phyloP scores from a whole-genome alignment of 192 early-diverging fungal genomes.

The Tieghemiomyces parasiticus region DNA sequence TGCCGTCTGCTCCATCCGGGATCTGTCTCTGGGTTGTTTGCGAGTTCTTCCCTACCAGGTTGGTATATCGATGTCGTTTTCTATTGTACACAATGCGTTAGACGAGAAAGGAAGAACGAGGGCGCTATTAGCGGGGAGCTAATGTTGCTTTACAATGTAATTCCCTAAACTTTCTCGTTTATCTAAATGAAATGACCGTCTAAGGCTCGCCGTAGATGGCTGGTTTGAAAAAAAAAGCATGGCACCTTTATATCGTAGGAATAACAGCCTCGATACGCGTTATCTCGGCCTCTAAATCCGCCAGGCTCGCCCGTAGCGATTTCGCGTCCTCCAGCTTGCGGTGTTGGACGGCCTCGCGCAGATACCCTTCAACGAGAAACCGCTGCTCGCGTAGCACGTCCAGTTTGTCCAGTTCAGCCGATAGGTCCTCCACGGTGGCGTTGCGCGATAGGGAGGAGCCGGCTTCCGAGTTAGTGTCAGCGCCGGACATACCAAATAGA shows the following conservation, averaged over 20 bases:
- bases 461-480: background rate
- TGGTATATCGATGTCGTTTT: too few relatives aligned
- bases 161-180: too few relatives aligned
- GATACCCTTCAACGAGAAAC: slow-evolving; percentile 40
- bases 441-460: background rate
- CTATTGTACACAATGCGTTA: too few relatives aligned
- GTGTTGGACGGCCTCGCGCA: slow-evolving; percentile 43
- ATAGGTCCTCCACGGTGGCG: background rate
- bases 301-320: slow-evolving; percentile 41
- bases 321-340: slow-evolving; percentile 58
- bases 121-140: too few relatives aligned
- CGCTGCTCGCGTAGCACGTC: slow-evolving; percentile 54
- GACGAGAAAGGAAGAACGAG: too few relatives aligned
- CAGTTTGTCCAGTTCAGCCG: slow-evolving; percentile 24
- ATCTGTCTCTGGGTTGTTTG: too few relatives aligned
- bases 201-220: too few relatives aligned
- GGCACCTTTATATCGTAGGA: background rate
- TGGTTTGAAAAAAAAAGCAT: too few relatives aligned
- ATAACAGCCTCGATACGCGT: slow-evolving; percentile 18
- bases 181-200: too few relatives aligned
- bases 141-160: too few relatives aligned
- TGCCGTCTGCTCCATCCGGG: too few relatives aligned
- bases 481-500: background rate
- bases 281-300: slow-evolving; percentile 49
- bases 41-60: too few relatives aligned